These are phyloP conservation scores for Schwanniomyces pseudopolymorphus DNA, from an alignment of 805 yeast species.

Conservation along the genomic window DNA sequence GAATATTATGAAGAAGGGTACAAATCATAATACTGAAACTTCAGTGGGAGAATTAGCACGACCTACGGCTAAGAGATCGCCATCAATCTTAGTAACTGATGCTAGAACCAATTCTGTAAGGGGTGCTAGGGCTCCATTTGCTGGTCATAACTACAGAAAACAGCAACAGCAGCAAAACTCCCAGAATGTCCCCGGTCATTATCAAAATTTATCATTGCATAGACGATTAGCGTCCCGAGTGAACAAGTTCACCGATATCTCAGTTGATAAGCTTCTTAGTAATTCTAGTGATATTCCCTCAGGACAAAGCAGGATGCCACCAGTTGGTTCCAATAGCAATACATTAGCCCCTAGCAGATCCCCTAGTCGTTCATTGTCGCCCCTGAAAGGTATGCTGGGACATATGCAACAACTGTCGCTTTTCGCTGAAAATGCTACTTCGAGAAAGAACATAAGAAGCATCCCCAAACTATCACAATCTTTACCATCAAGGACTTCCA, in stretches of 20 bases:
- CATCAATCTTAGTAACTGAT: constrained; percentile 92
- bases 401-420: neutral
- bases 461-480: constrained; percentile 53
- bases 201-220: constrained; percentile 8
- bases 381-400: constrained; percentile 4
- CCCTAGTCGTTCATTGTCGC: constrained; percentile 16
- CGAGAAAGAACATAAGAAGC: constrained; percentile 41
- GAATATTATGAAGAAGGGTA: neutral
- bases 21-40: neutral
- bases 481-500: constrained; percentile 75
- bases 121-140: constrained; percentile 73
- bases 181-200: constrained; percentile 13
- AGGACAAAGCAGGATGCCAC: constrained; percentile 55
- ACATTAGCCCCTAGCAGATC: constrained; percentile 6
- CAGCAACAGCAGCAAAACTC: constrained; percentile 27
- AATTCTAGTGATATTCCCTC: constrained; percentile 88
- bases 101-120: constrained; percentile 56
- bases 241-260: constrained; percentile 67
- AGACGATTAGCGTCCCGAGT: constrained; percentile 26
- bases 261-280: constrained; percentile 75
- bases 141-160: constrained; percentile 54
- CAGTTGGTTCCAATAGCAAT: constrained; percentile 15
- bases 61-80: constrained; percentile 83
- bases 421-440: neutral
- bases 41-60: constrained; percentile 10